Conservation (phyloP, 2,329 filamentous ascomycete genomes). For the Hypoxylon sp. region DNA sequence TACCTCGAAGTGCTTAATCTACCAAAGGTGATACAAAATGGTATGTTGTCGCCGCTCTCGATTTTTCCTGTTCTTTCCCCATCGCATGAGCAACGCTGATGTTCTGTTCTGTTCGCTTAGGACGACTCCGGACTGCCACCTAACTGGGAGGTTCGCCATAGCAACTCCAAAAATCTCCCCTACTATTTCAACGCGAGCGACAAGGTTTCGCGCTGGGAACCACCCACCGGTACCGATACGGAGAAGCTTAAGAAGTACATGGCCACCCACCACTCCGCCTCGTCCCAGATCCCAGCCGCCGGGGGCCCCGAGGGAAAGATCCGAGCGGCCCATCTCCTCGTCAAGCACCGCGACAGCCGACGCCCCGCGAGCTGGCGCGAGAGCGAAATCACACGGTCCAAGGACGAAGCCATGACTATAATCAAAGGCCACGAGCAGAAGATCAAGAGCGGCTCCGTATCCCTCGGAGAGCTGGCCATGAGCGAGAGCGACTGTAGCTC, state of each 20-base stretch:
- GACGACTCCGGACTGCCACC: constrained; percentile 81
- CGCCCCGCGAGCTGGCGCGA: constrained; percentile 94
- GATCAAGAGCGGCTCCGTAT: constrained; percentile 74
- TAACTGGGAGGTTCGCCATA: constrained; percentile 95
- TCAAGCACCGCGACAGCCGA: constrained; percentile 91
- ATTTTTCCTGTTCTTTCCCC: background rate
- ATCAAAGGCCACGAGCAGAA: constrained; percentile 76
- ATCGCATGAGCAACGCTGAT: constrained; percentile 10
- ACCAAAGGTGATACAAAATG: too few species aligned
- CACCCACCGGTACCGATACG: constrained; percentile 84
- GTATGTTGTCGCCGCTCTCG: constrained; percentile 11
- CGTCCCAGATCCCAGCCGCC: constrained; percentile 53
- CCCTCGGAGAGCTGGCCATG: constrained; percentile 82
- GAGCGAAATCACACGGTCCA: constrained; percentile 83
- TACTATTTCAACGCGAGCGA: constrained; percentile 96
- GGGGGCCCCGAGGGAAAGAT: constrained; percentile 77
- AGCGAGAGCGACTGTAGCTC: constrained; percentile 96
- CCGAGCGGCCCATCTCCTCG: constrained; percentile 87
- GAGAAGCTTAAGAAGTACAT: constrained; percentile 95
- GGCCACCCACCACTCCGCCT: constrained; percentile 81
- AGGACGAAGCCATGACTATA: constrained; percentile 84
- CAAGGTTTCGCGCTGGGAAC: constrained; percentile 94
- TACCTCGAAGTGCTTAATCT: too few species aligned
- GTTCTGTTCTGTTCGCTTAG: constrained; percentile 51
- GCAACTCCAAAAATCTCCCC: constrained; percentile 96